Evolutionary conservation across 2,329 filamentous ascomycete genomes (phyloP), one percentile per base, ranked within the genome.

Genomic region (Albophoma yamanashiensis): DNA sequence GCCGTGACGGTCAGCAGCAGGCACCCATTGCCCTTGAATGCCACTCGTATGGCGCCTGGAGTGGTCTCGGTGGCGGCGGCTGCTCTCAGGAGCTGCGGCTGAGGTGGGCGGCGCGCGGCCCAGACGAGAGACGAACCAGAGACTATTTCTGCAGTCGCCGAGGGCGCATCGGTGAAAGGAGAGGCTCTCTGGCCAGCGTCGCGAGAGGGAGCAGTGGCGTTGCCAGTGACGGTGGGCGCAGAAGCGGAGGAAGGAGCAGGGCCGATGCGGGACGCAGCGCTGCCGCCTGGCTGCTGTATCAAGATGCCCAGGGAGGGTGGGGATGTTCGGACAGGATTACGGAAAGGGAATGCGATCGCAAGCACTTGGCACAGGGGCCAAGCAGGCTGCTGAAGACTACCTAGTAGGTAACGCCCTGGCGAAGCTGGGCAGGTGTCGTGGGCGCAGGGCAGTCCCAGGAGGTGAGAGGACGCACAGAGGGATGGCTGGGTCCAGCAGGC

Each of bases 241-340:
- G 62, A 55, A 12, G 62, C 34, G 22, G 61, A 55, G n/a, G n/a
- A n/a, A 12, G 64, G 61, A 39, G 59, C 53, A 59, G 62, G 57
- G 56, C 45, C 34, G 56, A 61, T 57, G 64, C 61, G 60, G 56
- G 53, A 61, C 39, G 55, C 45, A 57, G 61, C 57, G 55, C 55
- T 55, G 59, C 62, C 55, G 52, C 59, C 64, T 61, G 53, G 62
- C 61, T 68, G 65, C 63, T 67, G 70, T 70, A 73, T 73, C 64
- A 71, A 72, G 64, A 62, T 68, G 67, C 66, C 66, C 64, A 63
- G 64, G 62, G 62, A n/a, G n/a, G 42, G 7, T n/a, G 42, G 34
- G 42, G 20, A n/a, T 22, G 20, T 11, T 60, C 58, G 47, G 27
- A 5, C 27, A 31, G 27, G 27, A 45, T 27, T 45, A 56, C 20